Evolutionary conservation across 352 stramenopile species (phyloP), one percentile per base, ranked within the genome.

Genomic region (Elongisporangium anandrum): DNA sequence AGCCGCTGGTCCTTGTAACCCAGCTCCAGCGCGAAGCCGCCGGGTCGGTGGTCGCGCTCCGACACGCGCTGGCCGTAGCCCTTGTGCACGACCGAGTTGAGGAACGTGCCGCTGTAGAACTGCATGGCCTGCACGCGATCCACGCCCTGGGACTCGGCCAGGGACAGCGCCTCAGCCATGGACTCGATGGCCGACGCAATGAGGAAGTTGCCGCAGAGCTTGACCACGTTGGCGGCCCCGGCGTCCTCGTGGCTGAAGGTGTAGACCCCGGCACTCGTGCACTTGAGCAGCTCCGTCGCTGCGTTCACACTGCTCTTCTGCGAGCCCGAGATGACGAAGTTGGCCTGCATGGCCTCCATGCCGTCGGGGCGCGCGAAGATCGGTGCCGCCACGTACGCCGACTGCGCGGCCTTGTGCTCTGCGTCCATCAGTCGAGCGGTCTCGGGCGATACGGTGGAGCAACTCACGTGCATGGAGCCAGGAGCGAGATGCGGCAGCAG

Each of bases 141-240:
- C 34, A 94, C 74, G 50, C 85, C 80, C 41, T 91, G 75, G 26
- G 70, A 69, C 65, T 94, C 85, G 20, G 84, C 67, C 20, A 94
- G 70, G 17, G 77, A 70, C 23, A 93, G 67, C 19, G 77, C 71
- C 51, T 94, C 85, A 4, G 73, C 80, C 70, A 94, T 86, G 0
- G 77, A 76, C 64, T 94, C 85, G 50, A 94, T 94, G n/a, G 81
- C 73, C 2, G 73, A 67, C 4, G 81, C 85, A 15, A 94, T 93
- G 17, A 94, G 60, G 54, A 93, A 94, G 59, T 94, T 94, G 0
- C 85, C 85, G 39, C 75, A 88, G 7, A 94, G 69, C 62, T 94
- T 94, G 9, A 90, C 81, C 1, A 77, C 82, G 57, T 91, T 93
- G 3, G 76, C 85, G 7, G 80, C 75, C 4, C 84, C 84, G 16